A percentile compares a stretch with the other conserved stretches of the same genome.
phyloP scores from a whole-genome alignment of 495 filamentous ascomycete species.

The Neurospora sp. region DNA sequence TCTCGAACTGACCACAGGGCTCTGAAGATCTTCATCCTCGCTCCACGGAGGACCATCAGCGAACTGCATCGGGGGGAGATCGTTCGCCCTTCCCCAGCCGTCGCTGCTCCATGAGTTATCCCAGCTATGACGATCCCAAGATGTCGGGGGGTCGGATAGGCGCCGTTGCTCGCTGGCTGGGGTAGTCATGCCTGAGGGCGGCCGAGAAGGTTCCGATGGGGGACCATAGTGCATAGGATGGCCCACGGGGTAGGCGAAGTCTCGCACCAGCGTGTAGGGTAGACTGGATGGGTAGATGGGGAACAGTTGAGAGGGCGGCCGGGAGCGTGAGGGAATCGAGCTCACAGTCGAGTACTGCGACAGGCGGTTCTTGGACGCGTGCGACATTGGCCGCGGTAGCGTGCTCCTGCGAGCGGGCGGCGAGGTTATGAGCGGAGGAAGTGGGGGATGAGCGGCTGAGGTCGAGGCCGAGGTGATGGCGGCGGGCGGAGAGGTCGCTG shows the following conservation, averaged over 20 bases:
- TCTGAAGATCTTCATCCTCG: constrained; percentile 92
- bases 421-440: constrained; percentile 57
- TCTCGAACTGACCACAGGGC: constrained; percentile 67
- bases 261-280: constrained; percentile 81
- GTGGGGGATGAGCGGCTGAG: constrained; percentile 42
- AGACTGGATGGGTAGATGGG: constrained; percentile 80
- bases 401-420: constrained; percentile 45
- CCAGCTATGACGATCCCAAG: constrained; percentile 53
- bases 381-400: constrained; percentile 56
- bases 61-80: constrained; percentile 78
- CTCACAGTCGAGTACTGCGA: constrained; percentile 58
- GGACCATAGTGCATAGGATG: constrained; percentile 94
- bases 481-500: constrained; percentile 44
- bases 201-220: constrained; percentile 57
- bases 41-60: constrained; percentile 92
- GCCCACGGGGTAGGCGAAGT: constrained; percentile 80
- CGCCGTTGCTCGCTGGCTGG: constrained; percentile 74
- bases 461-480: constrained; percentile 42
- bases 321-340: constrained; percentile 60
- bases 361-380: constrained; percentile 59
- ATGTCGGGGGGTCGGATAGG: constrained; percentile 67
- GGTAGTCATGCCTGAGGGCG: constrained; percentile 67
- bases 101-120: constrained; percentile 32
- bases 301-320: constrained; percentile 68
- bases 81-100: constrained; percentile 39